Conservation (phyloP, 2,329 filamentous ascomycete species). For the Cercospora sp. region DNA sequence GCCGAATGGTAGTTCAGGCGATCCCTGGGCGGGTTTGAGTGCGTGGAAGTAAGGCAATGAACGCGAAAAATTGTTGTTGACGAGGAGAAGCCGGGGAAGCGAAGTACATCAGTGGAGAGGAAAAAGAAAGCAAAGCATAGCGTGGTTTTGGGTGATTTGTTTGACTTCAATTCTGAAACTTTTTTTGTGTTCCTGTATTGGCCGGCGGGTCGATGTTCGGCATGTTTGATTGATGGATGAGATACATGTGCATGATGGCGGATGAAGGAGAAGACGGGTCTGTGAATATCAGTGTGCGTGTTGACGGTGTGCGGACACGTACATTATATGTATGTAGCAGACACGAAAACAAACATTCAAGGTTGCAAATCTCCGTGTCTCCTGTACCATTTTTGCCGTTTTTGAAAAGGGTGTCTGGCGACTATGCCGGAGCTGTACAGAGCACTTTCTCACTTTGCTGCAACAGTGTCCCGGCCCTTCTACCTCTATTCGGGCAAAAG, state of each 20-base stretch:
- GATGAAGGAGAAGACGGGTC: not conserved
- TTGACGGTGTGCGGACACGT: not conserved
- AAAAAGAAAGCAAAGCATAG: slow-evolving; percentile 3
- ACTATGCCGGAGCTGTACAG: not conserved
- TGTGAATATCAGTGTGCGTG: not conserved
- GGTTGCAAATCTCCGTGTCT: not conserved
- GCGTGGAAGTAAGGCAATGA: slow-evolving; percentile 59
- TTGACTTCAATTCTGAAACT: not conserved
- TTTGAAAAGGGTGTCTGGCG: not conserved
- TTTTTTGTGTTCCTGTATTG: not conserved
- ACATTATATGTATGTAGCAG: not conserved
- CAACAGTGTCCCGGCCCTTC: not conserved
- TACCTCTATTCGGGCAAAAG: not conserved
- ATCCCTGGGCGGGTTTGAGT: slow-evolving; percentile 71
- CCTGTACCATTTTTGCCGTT: not conserved
- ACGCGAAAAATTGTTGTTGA: not conserved
- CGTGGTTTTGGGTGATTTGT: not conserved
- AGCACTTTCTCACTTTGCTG: not conserved
- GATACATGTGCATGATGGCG: not conserved
- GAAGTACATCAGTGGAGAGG: not conserved
- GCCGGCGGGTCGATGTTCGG: not conserved
- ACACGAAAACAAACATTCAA: not conserved
- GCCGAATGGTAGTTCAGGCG: slow-evolving; percentile 44
- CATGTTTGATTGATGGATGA: not conserved
- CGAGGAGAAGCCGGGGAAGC: not conserved